Percentiles rank a stretch among this genome's conserved stretches.
phyloP scores from a whole-genome alignment of 352 stramenopile species.

The Phytophthora capsici region DNA sequence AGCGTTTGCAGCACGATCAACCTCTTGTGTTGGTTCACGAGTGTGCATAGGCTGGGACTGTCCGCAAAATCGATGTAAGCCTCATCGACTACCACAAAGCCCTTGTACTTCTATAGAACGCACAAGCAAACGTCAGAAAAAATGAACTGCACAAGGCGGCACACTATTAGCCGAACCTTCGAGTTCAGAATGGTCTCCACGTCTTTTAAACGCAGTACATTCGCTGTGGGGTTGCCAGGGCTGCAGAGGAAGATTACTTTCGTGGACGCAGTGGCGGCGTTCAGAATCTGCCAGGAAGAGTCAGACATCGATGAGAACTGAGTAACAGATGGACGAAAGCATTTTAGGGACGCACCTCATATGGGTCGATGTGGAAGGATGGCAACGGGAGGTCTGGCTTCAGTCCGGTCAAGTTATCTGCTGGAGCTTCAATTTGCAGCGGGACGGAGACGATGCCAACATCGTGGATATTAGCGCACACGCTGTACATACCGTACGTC shows the following conservation, averaged over 20 bases:
- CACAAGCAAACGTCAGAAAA: slow-evolving; percentile 5
- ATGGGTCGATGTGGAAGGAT: slow-evolving; percentile 84
- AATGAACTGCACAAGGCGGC: neutral
- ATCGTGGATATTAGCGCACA: slow-evolving; percentile 98
- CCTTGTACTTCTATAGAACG: slow-evolving; percentile 71
- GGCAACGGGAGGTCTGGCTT: slow-evolving; percentile 62
- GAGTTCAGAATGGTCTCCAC: slow-evolving; percentile 91
- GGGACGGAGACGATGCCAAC: slow-evolving; percentile 94
- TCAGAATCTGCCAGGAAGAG: slow-evolving; percentile 75
- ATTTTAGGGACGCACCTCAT: slow-evolving; percentile 46
- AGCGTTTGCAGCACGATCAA: slow-evolving; percentile 98
- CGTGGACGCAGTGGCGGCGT: slow-evolving; percentile 85
- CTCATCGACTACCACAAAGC: slow-evolving; percentile 98
- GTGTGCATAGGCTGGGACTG: slow-evolving; percentile 71
- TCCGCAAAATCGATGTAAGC: slow-evolving; percentile 98
- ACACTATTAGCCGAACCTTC: slow-evolving; percentile 42
- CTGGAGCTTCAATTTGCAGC: slow-evolving; percentile 76
- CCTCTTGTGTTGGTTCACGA: slow-evolving; percentile 94
- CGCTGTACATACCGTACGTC: slow-evolving; percentile 99
- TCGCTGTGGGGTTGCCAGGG: slow-evolving; percentile 98
- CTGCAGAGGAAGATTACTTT: slow-evolving; percentile 99
- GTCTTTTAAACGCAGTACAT: slow-evolving; percentile 91
- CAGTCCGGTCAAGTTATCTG: slow-evolving; percentile 69
- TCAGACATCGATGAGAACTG: neutral
- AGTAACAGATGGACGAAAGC: neutral